A percentile compares a stretch with the other conserved stretches of the same genome.
Conservation (phyloP, 1,284 basidiomycete species). For the Volvariella surrecta region DNA sequence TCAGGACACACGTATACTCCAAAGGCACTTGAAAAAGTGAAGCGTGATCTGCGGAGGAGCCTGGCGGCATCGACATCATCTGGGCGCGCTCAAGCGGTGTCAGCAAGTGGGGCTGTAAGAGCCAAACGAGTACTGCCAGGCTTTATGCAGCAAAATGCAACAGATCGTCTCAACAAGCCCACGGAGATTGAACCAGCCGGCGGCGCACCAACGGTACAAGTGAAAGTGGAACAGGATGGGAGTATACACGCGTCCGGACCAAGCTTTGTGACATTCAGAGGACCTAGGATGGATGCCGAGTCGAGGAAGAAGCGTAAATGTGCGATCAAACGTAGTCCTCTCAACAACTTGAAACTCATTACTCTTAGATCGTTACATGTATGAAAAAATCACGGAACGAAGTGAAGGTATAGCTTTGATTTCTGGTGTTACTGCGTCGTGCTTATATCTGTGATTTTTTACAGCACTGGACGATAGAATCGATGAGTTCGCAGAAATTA, state of each 20-base stretch:
- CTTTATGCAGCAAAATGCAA: too few relatives aligned
- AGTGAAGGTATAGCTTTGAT: conserved; percentile 57
- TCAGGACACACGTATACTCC: conserved; percentile 33
- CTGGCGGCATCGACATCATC: too few relatives aligned
- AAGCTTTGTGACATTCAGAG: conserved; percentile 37
- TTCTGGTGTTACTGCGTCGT: not conserved
- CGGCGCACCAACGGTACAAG: conserved; percentile 12
- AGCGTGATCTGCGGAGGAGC: too few relatives aligned
- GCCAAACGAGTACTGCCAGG: too few relatives aligned
- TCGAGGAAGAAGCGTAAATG: conserved; percentile 42
- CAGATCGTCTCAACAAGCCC: not conserved
- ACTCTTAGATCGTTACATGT: conserved; percentile 81
- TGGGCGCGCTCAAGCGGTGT: too few relatives aligned
- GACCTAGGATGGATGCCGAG: conserved; percentile 32
- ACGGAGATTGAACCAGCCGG: too few relatives aligned
- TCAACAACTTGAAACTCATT: not conserved
- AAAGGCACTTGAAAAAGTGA: too few relatives aligned
- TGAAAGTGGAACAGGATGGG: conserved; percentile 3
- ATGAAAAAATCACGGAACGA: conserved; percentile 78
- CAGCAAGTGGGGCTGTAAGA: too few relatives aligned
- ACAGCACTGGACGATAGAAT: conserved; percentile 77
- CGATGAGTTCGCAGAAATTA: conserved; percentile 71
- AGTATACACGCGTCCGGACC: conserved; percentile 15
- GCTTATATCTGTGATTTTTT: not conserved
- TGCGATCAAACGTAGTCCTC: conserved; percentile 25